These are phyloP conservation scores for Colletotrichum brevisporum DNA, from an alignment of 2,329 filamentous ascomycete species.

Conservation along the genomic window DNA sequence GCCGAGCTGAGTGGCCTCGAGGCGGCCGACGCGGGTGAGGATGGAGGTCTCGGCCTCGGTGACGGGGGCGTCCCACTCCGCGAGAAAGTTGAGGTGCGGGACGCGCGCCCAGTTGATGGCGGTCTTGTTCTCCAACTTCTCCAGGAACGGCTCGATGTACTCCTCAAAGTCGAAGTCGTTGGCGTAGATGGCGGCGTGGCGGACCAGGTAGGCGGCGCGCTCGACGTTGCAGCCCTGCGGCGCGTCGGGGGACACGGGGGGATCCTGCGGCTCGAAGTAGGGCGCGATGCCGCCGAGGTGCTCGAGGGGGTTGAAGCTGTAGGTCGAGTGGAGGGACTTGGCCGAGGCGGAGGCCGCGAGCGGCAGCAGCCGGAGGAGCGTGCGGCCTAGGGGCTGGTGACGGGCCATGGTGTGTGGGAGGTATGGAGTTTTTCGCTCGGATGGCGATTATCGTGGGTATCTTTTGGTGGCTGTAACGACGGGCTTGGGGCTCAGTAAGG, in stretches of 20 bases:
- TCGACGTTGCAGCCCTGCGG: conserved; percentile 66
- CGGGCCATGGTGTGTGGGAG: conserved; percentile 11
- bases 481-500: too few relatives aligned
- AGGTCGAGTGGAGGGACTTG: conserved; percentile 58
- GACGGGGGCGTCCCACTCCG: conserved; percentile 69
- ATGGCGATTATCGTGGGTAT: neutral
- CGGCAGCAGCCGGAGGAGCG: conserved; percentile 21
- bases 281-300: conserved; percentile 70
- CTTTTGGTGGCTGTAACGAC: too few relatives aligned
- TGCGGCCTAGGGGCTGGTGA: conserved; percentile 19
- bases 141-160: conserved; percentile 69
- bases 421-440: neutral
- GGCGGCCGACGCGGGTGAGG: conserved; percentile 72
- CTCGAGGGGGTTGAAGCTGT: conserved; percentile 67
- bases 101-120: conserved; percentile 69
- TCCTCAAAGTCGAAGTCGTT: conserved; percentile 72
- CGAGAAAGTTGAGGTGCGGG: conserved; percentile 69
- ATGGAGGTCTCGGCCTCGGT: conserved; percentile 69
- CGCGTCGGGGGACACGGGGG: conserved; percentile 56
- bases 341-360: conserved; percentile 36
- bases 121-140: conserved; percentile 71
- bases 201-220: conserved; percentile 68
- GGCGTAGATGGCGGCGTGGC: conserved; percentile 73
- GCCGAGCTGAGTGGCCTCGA: conserved; percentile 72
- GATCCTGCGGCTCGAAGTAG: conserved; percentile 69